phyloP scores from a whole-genome alignment of 2,329 filamentous ascomycete species.

The Arachnomyces sp. region DNA sequence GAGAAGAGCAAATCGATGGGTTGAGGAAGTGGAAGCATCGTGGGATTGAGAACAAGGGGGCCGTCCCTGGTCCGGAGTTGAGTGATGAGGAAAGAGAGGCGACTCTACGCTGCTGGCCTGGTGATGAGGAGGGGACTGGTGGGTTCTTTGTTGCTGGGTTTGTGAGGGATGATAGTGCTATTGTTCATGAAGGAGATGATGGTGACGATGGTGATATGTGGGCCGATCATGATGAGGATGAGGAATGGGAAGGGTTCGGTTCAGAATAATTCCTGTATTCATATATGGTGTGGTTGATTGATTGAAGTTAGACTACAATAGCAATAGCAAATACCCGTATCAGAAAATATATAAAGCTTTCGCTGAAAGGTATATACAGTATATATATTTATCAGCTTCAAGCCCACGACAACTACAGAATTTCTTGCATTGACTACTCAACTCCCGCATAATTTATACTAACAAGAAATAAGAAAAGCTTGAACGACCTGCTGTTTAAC shows the following conservation, averaged over 20 bases:
- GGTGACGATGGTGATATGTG: conserved; percentile 10
- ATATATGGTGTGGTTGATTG: too few species aligned
- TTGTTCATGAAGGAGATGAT: conserved; percentile 15
- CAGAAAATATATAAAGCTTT: too few species aligned
- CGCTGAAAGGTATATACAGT: too few species aligned
- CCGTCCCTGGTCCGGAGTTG: conserved; percentile 10
- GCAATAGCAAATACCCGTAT: too few species aligned
- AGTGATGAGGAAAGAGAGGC: conserved; percentile 52
- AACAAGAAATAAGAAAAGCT: too few species aligned
- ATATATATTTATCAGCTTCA: too few species aligned
- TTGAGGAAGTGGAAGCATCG: conserved; percentile 68
- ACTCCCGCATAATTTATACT: too few species aligned
- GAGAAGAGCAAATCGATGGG: conserved; percentile 67
- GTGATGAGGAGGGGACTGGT: conserved; percentile 76
- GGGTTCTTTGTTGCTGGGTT: conserved; percentile 95
- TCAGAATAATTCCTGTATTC: conserved; percentile 36
- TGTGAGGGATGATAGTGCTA: conserved; percentile 50
- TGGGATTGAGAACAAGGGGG: conserved; percentile 44
- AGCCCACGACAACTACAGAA: too few species aligned
- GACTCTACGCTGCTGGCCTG: conserved; percentile 75
- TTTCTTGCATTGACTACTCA: too few species aligned
- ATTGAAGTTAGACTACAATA: too few species aligned
- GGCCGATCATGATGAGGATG: conserved; percentile 21
- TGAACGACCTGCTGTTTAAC: too few species aligned
- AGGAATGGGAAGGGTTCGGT: conserved; percentile 39